Conservation (phyloP, 345 rosid species). For the Arabidopsis arenosa region DNA sequence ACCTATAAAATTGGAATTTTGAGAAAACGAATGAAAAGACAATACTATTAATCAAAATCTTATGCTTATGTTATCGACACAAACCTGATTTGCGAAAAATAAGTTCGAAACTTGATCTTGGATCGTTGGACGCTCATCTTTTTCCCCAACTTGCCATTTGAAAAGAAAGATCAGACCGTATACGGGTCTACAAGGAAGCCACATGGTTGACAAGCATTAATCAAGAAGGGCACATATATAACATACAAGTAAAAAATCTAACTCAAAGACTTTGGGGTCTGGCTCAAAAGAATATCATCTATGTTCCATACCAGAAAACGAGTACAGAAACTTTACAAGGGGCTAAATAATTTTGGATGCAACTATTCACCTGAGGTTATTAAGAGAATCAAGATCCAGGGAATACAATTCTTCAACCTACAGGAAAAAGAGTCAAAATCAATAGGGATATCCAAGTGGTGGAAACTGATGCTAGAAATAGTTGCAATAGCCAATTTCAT, state of each 20-base stretch:
- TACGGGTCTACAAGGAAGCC: slow-evolving; percentile 67
- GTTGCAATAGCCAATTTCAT: background rate
- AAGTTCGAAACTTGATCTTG: slow-evolving; percentile 80
- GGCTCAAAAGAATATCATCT: background rate
- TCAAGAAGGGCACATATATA: background rate
- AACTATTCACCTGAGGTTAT: slow-evolving; percentile 72
- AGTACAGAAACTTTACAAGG: background rate
- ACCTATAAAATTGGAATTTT: slow-evolving; percentile 53
- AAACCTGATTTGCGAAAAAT: slow-evolving; percentile 94
- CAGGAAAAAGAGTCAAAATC: background rate
- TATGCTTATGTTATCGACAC: slow-evolving; percentile 12
- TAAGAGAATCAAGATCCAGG: slow-evolving; percentile 84
- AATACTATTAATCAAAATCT: background rate
- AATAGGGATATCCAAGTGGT: background rate
- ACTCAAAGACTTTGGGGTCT: background rate
- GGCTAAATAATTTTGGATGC: background rate
- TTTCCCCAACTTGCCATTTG: slow-evolving; percentile 95
- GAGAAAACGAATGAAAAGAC: background rate
- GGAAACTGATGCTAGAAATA: background rate
- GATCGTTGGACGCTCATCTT: slow-evolving; percentile 84
- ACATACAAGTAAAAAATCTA: background rate
- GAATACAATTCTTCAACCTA: slow-evolving; percentile 99
- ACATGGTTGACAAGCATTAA: slow-evolving; percentile 25
- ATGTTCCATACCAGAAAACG: background rate
- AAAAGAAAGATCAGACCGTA: slow-evolving; percentile 96